phyloP scores from a whole-genome alignment of 1,284 basidiomycete genomes.

The Agroathelia rolfsii region DNA sequence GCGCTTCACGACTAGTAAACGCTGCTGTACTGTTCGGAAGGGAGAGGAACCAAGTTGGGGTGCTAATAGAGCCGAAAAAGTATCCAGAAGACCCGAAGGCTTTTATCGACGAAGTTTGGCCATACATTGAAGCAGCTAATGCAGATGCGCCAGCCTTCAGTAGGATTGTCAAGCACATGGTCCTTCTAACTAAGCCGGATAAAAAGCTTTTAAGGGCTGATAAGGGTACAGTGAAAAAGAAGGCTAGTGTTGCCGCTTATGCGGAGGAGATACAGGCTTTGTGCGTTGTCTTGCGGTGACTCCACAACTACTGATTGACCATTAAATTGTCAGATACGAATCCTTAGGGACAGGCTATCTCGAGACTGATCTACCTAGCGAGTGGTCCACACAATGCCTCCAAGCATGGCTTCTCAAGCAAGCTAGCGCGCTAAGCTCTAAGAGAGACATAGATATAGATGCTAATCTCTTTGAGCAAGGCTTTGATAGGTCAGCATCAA shows the following conservation, averaged over 20 bases:
- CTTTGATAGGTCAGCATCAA: conserved; percentile 23
- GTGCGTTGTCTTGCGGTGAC: conserved; percentile 19
- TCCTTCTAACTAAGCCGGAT: conserved; percentile 20
- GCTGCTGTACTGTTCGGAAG: conserved; percentile 7
- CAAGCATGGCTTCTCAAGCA: conserved; percentile 22
- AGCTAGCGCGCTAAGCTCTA: conserved; percentile 15
- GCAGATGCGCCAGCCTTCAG: conserved; percentile 26
- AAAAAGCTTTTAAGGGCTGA: conserved; percentile 27
- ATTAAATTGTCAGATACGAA: too few relatives aligned
- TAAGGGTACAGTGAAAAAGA: conserved; percentile 29
- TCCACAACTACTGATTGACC: too few relatives aligned
- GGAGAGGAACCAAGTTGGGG: conserved; percentile 7
- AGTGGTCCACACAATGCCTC: too few relatives aligned
- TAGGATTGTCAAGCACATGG: conserved; percentile 33
- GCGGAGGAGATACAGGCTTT: conserved; percentile 24
- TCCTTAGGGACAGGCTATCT: too few relatives aligned
- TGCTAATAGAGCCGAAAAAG: conserved; percentile 8
- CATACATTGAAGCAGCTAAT: conserved; percentile 32
- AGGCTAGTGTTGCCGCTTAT: conserved; percentile 23
- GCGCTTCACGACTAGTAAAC: conserved; percentile 4
- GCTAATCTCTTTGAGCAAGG: conserved; percentile 25
- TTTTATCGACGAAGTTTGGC: too few relatives aligned
- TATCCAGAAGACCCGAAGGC: too few relatives aligned
- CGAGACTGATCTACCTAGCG: too few relatives aligned
- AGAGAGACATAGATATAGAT: conserved; percentile 11